A percentile compares a stretch with the other conserved stretches of the same genome.
These are phyloP conservation scores for Cucurbitaria berberidis DNA, from an alignment of 2,329 filamentous ascomycete species.

Conservation along the genomic window DNA sequence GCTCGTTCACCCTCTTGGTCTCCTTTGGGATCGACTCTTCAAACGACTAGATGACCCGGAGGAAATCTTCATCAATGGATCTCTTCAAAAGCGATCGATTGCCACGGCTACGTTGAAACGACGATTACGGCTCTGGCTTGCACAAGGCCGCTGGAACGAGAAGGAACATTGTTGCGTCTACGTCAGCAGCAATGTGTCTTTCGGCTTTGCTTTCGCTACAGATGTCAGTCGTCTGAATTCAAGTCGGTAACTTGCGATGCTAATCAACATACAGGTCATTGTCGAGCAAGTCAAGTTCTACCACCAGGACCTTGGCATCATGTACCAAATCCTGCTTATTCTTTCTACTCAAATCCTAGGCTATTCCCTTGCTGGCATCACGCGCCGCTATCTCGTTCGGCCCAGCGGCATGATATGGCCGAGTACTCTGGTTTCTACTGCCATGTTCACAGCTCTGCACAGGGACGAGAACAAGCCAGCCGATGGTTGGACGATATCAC, in stretches of 20 bases:
- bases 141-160: constrained; percentile 83
- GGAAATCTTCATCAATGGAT: constrained; percentile 65
- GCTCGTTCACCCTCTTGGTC: constrained; percentile 82
- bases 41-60: constrained; percentile 64
- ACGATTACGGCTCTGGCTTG: constrained; percentile 72
- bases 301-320: constrained; percentile 75
- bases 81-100: constrained; percentile 41
- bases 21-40: constrained; percentile 76
- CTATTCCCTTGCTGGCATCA: constrained; percentile 84
- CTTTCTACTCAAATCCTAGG: constrained; percentile 86
- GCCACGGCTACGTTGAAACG: constrained; percentile 31
- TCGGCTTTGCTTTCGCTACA: constrained; percentile 87
- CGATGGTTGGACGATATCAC: constrained; percentile 80
- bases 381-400: constrained; percentile 79
- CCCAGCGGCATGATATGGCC: constrained; percentile 94
- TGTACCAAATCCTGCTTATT: constrained; percentile 82
- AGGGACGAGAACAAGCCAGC: constrained; percentile 82
- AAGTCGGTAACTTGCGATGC: background rate
- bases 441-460: constrained; percentile 87
- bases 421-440: constrained; percentile 82
- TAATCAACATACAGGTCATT: constrained; percentile 63
- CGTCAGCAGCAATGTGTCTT: constrained; percentile 87
- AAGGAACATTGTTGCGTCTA: constrained; percentile 90
- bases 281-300: constrained; percentile 91
- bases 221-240: constrained; percentile 59